A percentile compares a stretch with the other conserved stretches of the same genome.
Conservation (phyloP, 768 basidiomycete genomes). For the Tricholoma sp. region DNA sequence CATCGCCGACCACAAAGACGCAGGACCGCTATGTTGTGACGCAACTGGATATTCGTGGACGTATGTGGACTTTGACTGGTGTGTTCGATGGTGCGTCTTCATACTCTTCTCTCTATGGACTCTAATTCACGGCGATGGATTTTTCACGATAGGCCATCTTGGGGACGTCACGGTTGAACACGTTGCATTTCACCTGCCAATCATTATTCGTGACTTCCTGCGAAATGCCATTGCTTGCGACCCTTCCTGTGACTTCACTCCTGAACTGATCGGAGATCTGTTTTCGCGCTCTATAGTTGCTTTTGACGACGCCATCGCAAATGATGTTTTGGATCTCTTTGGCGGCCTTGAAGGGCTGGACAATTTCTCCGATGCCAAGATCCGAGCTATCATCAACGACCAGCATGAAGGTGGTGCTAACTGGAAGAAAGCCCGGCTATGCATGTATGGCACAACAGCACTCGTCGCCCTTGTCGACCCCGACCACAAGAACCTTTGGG, state of each 20-base stretch:
- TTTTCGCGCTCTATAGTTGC: slow-evolving; percentile 54
- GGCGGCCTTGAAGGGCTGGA: slow-evolving; percentile 48
- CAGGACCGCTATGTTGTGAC: slow-evolving; percentile 64
- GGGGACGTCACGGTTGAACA: slow-evolving; percentile 68
- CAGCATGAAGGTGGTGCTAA: slow-evolving; percentile 51
- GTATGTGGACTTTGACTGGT: slow-evolving; percentile 59
- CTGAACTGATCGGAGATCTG: slow-evolving; percentile 48
- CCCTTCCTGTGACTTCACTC: slow-evolving; percentile 33
- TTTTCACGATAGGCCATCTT: slow-evolving; percentile 46
- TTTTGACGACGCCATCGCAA: slow-evolving; percentile 64
- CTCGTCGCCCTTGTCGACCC: slow-evolving; percentile 72
- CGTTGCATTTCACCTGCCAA: slow-evolving; percentile 62
- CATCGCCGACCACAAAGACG: slow-evolving; percentile 45
- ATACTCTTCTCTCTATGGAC: background rate
- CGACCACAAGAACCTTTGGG: slow-evolving; percentile 62
- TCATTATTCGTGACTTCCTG: slow-evolving; percentile 58
- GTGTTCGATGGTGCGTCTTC: slow-evolving; percentile 59
- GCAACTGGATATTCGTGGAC: slow-evolving; percentile 49
- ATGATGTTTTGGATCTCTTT: slow-evolving; percentile 59
- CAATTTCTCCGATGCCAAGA: slow-evolving; percentile 49
- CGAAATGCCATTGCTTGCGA: slow-evolving; percentile 37
- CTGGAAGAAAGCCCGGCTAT: slow-evolving; percentile 59
- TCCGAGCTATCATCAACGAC: slow-evolving; percentile 61
- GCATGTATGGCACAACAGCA: slow-evolving; percentile 78
- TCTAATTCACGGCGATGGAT: background rate